Base-by-base conservation (phyloP, 2,329 filamentous ascomycete species). In the Knufia petricola region DNA sequence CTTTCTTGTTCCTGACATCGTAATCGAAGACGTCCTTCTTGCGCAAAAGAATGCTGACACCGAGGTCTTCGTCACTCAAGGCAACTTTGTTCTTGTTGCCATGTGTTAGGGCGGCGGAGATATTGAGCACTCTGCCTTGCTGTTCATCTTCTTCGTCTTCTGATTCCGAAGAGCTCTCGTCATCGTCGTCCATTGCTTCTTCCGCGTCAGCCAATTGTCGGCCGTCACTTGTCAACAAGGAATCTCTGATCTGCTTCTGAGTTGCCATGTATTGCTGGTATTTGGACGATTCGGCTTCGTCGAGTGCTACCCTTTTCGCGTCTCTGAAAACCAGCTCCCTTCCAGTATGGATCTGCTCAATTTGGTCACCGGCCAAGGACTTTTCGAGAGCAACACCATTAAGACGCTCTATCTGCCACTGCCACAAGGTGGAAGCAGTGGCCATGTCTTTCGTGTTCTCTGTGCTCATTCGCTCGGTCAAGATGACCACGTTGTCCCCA, bases 221-320 rank as follows among this genome's bases (percentile, higher is more conserved):
- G 42, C 81, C 78, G 15, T 81, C 82, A 48, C 82, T 78, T 4
- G 76, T 74, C 59, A 89, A 84, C 17, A 87, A 72, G 0, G 86
- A 89, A 38, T 85, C 85, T 60, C 95, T 85, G 6, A 95, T 73
- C 61, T 95, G 88, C 24, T 86, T 78, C 64, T 94, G 87, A 3
- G 87, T 88, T 0, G 88, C 87, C 8, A 95, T 75, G 74, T 88
- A 95, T 61, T 95, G 88, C 60, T 96, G 88, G 61, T 98, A 96
- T 1, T 88, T 69, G 12, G 76, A 69, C 10, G 92, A 74, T 59
- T 96, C 90, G 34, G 84, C 81, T 1, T 83, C 81, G 60, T 85
- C 81, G 1, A 95, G 69, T 1, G 82, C 75, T 42, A 81, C 73
- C 44, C 80, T 76, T 58, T 78, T 73, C 4, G 79, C 73, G 50